Evolutionary conservation across 495 filamentous ascomycete genomes (phyloP), one percentile per base, ranked within the genome.

Genomic region (Astrothelium macrocarpum): DNA sequence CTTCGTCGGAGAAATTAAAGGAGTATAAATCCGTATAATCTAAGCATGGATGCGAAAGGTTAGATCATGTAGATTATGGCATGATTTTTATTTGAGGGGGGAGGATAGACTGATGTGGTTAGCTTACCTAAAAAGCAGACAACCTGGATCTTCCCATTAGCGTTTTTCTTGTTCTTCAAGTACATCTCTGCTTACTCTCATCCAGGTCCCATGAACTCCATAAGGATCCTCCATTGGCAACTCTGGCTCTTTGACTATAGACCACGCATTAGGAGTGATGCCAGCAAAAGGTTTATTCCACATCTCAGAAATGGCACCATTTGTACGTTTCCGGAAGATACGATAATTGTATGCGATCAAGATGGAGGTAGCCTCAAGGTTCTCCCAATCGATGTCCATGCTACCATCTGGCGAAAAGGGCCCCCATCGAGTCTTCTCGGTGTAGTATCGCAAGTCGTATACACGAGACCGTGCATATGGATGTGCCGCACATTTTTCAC

Each of bases 401-500:
- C 68, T 72, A 1, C 78, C 79, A 68, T 86, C 83, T 43, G 77
- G 72, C 53, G 75, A 64, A 70, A 86, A 89, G 0, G 86, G 86
- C 0, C 86, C 86, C 85, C 86, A 88, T 18, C 77, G 64, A 0
- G 74, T 83, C 4, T 68, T 66, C 3, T 75, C 68, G 0, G 79
- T 84, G 71, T 87, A 85, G 67, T 85, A 77, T 2, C 86, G 74
- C 11, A 89, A 71, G 66, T 89, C 85, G 65, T 88, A 89, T 16
- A 88, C 84, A 64, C 79, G 78, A 59, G 81, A 78, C 59, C 80
- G 78, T 4, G 86, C 85, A 60, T 78, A 82, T 20, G 81, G 79
- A 63, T 83, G 80, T 42, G 76, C 74, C 7, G 65, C 69, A 16
- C 71, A 26, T 68, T 67, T 62, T 70, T 39, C 70, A 64, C 23